Evolutionary conservation across 2,329 filamentous ascomycete genomes (phyloP).

Genomic region (Hypoxylon sp.): DNA sequence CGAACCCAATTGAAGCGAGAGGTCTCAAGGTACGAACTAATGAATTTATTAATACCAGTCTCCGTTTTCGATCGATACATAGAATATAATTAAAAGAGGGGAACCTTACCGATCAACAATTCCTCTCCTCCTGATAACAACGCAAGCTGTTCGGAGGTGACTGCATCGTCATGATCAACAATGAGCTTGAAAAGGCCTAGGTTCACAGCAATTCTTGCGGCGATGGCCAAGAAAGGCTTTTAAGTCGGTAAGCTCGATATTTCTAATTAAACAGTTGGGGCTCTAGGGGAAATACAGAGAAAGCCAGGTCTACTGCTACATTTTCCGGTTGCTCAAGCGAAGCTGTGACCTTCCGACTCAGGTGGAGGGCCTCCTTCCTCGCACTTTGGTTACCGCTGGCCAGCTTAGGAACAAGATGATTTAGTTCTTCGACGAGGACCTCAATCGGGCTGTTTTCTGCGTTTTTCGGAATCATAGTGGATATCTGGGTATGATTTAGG

Average conservation of each 20-base stretch:
- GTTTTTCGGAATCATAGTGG: neutral
- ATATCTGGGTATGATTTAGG: neutral
- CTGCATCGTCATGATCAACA: conserved; percentile 16
- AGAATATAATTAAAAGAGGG: neutral
- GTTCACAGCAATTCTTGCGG: conserved; percentile 47
- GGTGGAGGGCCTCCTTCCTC: conserved; percentile 7
- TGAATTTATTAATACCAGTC: neutral
- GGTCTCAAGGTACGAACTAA: conserved; percentile 47
- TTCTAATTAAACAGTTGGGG: neutral
- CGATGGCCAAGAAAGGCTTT: conserved; percentile 44
- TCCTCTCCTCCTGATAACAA: conserved; percentile 47
- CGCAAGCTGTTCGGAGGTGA: conserved; percentile 46
- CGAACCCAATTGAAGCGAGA: conserved; percentile 46
- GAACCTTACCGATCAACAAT: conserved; percentile 46
- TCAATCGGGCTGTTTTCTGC: neutral
- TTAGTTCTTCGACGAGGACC: conserved; percentile 9
- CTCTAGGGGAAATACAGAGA: conserved; percentile 27
- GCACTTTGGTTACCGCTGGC: conserved; percentile 8
- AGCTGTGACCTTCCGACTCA: conserved; percentile 7
- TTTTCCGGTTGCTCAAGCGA: conserved; percentile 37
- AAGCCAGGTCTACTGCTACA: conserved; percentile 38
- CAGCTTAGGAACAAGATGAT: neutral
- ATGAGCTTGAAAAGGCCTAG: conserved; percentile 50
- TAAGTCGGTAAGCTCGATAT: neutral
- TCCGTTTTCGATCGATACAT: too few relatives aligned